phyloP scores from a whole-genome alignment of 73 alveolate genomes.

The Paraurostyla sp. region DNA sequence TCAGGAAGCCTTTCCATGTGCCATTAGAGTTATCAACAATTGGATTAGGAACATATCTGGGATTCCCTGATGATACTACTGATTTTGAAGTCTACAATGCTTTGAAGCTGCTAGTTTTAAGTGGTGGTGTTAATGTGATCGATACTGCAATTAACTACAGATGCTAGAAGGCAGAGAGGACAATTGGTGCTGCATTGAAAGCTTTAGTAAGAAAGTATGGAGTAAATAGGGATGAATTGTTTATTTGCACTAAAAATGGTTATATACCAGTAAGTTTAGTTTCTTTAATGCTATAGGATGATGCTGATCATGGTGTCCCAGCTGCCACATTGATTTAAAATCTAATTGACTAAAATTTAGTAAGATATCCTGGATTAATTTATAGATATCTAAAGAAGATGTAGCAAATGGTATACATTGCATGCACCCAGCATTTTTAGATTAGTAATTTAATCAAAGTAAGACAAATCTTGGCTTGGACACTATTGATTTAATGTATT shows the following conservation, averaged over 20 bases:
- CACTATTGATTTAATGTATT: slow-evolving; percentile 86
- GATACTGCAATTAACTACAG: slow-evolving; percentile 95
- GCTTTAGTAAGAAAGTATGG: slow-evolving; percentile 65
- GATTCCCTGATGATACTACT: slow-evolving; percentile 91
- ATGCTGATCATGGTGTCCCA: slow-evolving; percentile 91
- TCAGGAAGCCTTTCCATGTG: slow-evolving; percentile 66
- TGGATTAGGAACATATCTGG: slow-evolving; percentile 92
- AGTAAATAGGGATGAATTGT: slow-evolving; percentile 82
- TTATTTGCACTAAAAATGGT: slow-evolving; percentile 89
- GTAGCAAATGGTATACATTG: slow-evolving; percentile 86
- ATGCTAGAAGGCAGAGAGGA: slow-evolving; percentile 91
- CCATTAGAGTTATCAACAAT: slow-evolving; percentile 71
- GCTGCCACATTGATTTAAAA: slow-evolving; percentile 76
- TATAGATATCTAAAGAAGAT: slow-evolving; percentile 76
- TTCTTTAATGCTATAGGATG: slow-evolving; percentile 65
- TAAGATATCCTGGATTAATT: background rate
- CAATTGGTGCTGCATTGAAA: slow-evolving; percentile 87
- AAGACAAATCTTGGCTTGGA: slow-evolving; percentile 80
- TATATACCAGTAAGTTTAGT: slow-evolving; percentile 72
- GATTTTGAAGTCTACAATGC: slow-evolving; percentile 86
- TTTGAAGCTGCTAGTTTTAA: slow-evolving; percentile 67
- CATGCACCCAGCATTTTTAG: slow-evolving; percentile 90
- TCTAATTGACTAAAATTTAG: slow-evolving; percentile 64
- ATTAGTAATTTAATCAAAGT: slow-evolving; percentile 72
- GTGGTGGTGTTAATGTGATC: slow-evolving; percentile 89